A percentile compares a stretch with the other conserved stretches of the same genome.
Conservation (phyloP, 1,284 basidiomycete genomes). For the Trichosporon faecale region DNA sequence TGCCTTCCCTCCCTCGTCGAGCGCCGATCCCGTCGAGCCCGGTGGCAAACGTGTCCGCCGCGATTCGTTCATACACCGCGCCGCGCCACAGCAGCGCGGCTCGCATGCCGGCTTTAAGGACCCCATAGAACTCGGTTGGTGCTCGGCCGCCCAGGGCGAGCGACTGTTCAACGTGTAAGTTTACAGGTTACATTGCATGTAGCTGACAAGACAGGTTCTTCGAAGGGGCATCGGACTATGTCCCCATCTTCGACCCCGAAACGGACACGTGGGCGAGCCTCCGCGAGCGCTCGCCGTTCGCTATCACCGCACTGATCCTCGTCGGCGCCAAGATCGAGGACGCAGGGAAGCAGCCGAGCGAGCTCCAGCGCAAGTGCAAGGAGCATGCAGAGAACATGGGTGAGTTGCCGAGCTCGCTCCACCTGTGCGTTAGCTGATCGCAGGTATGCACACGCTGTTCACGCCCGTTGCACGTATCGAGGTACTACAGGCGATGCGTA, state of each 20-base stretch:
- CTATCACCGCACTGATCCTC: conserved; percentile 71
- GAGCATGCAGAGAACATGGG: conserved; percentile 81
- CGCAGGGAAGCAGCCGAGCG: conserved; percentile 61
- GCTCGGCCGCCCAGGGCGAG: conserved; percentile 69
- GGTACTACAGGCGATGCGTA: conserved; percentile 75
- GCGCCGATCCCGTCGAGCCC: conserved; percentile 9
- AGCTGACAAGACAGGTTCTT: conserved; percentile 57
- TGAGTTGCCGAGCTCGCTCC: conserved; percentile 9
- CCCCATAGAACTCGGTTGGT: conserved; percentile 57
- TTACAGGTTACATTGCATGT: conserved; percentile 23
- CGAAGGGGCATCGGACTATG: conserved; percentile 75
- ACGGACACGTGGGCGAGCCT: conserved; percentile 68
- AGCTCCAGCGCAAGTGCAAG: conserved; percentile 41
- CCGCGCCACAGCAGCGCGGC: conserved; percentile 32
- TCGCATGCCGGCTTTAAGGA: conserved; percentile 37
- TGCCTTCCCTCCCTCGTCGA: conserved; percentile 21
- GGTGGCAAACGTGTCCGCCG: conserved; percentile 15
- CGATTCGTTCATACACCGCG: conserved; percentile 13
- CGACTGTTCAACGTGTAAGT: conserved; percentile 66
- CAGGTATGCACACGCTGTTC: conserved; percentile 70
- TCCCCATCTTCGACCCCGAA: conserved; percentile 74
- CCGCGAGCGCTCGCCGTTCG: conserved; percentile 40
- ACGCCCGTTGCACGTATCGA: conserved; percentile 74
- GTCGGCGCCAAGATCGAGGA: conserved; percentile 78
- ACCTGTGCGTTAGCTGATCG: not conserved